Conservation (phyloP, 805 yeast genomes). For the Limtongia smithiae region DNA sequence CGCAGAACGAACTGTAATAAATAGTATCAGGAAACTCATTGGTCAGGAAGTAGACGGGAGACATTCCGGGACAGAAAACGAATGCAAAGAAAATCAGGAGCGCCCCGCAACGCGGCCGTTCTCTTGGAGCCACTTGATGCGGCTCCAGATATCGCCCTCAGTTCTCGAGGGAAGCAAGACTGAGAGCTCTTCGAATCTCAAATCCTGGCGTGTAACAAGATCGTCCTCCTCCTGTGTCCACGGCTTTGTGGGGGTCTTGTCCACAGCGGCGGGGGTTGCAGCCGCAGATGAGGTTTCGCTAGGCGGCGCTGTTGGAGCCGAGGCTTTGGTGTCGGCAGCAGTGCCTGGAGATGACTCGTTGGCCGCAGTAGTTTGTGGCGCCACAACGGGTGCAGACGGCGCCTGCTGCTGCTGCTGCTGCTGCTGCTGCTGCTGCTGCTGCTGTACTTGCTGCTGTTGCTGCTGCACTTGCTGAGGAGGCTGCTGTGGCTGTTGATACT, state of each 20-base stretch:
- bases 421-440: background rate
- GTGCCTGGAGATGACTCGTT: too few relatives aligned
- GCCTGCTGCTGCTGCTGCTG: background rate
- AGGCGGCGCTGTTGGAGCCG: background rate
- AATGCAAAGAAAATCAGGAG: too few relatives aligned
- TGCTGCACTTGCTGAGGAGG: background rate
- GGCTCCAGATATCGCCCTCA: conserved; percentile 65
- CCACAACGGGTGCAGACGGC: background rate
- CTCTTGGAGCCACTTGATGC: conserved; percentile 37
- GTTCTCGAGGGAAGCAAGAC: conserved; percentile 69
- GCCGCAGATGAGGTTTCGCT: background rate
- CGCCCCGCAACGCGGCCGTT: conserved; percentile 3
- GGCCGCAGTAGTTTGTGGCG: background rate
- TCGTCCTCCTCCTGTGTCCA: conserved; percentile 75
- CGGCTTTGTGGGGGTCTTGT: conserved; percentile 11
- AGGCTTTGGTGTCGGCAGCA: background rate
- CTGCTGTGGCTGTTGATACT: background rate
- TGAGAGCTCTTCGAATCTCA: conserved; percentile 68
- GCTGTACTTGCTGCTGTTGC: background rate
- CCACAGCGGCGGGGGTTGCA: background rate
- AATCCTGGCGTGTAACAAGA: conserved; percentile 52
- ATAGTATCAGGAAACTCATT: too few relatives aligned
- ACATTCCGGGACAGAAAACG: too few relatives aligned
- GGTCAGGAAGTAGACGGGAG: too few relatives aligned
- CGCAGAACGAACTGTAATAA: too few relatives aligned